A percentile compares a stretch with the other conserved stretches of the same genome.
Evolutionary conservation across 768 basidiomycete species (phyloP).

Genomic region (Astraeus odoratus): DNA sequence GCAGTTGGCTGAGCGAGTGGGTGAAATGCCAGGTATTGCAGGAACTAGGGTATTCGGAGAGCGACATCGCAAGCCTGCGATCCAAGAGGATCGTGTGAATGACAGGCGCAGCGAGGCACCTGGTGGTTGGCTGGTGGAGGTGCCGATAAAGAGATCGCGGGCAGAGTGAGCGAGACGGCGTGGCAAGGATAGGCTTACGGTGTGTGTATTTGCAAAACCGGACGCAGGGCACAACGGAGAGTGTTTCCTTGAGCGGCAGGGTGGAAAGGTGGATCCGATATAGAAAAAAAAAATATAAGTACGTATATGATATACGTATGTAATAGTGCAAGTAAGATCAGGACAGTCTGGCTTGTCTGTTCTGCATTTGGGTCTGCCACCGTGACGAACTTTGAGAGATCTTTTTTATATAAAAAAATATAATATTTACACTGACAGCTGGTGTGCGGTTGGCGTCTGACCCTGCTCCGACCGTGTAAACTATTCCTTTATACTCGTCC

Average conservation of each 20-base stretch:
- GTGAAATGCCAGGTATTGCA: slow-evolving; percentile 27
- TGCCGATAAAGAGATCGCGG: slow-evolving; percentile 6
- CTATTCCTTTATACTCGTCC: background rate
- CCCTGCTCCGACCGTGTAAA: slow-evolving; percentile 13
- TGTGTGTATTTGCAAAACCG: slow-evolving; percentile 1
- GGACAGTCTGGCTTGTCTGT: no score
- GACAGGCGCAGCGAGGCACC: slow-evolving; percentile 1
- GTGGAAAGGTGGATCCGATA: background rate
- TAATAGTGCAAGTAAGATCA: no score
- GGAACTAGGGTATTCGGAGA: slow-evolving; percentile 36
- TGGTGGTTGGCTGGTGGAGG: slow-evolving; percentile 16
- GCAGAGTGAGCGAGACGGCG: background rate
- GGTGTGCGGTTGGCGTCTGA: background rate
- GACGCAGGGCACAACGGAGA: background rate
- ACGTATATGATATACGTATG: background rate
- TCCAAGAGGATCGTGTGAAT: slow-evolving; percentile 34
- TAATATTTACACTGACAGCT: no score
- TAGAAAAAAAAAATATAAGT: background rate
- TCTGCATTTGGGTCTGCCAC: background rate
- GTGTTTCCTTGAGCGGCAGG: no score
- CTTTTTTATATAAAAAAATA: no score
- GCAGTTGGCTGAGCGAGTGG: background rate
- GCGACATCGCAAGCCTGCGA: slow-evolving; percentile 39
- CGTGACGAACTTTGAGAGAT: no score
- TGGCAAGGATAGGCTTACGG: background rate